Percentiles rank a stretch among this genome's conserved stretches.
Evolutionary conservation across 2,329 filamentous ascomycete species (phyloP).

Genomic region (Lachnellula cervina): DNA sequence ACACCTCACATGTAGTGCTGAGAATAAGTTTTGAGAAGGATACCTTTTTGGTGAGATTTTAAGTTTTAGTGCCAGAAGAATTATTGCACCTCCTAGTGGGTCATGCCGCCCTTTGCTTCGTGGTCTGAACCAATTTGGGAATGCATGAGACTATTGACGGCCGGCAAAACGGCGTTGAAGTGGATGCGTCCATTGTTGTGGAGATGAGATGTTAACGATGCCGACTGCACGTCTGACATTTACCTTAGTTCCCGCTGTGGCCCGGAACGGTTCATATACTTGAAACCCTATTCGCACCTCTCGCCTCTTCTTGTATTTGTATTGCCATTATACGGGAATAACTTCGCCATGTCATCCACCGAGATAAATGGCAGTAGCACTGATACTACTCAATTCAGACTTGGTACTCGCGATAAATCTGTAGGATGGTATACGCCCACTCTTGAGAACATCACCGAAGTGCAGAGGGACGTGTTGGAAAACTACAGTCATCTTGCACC

Average conservation of each 20-base stretch:
- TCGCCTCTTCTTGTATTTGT: not conserved
- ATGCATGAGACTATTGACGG: too few relatives aligned
- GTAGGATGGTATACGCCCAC: constrained; percentile 13
- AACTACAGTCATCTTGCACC: constrained; percentile 13
- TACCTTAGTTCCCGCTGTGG: not conserved
- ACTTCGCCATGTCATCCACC: not conserved
- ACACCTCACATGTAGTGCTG: too few relatives aligned
- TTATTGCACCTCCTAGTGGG: too few relatives aligned
- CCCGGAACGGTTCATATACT: not conserved
- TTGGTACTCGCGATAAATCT: constrained; percentile 9
- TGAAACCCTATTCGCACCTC: not conserved
- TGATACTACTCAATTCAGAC: not conserved
- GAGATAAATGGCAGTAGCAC: not conserved
- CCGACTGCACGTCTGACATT: not conserved
- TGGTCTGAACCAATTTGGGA: too few relatives aligned
- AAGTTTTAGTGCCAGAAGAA: too few relatives aligned
- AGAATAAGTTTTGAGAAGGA: too few relatives aligned
- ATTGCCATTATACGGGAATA: not conserved
- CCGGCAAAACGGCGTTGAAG: too few relatives aligned
- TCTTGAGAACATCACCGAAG: constrained; percentile 3
- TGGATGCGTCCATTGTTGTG: not conserved
- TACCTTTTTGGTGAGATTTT: too few relatives aligned
- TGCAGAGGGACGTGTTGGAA: constrained; percentile 10
- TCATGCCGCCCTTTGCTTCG: too few relatives aligned
- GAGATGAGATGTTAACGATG: not conserved